Evolutionary conservation across 495 filamentous ascomycete genomes (phyloP).

Genomic region (Pyrenula massariospora): DNA sequence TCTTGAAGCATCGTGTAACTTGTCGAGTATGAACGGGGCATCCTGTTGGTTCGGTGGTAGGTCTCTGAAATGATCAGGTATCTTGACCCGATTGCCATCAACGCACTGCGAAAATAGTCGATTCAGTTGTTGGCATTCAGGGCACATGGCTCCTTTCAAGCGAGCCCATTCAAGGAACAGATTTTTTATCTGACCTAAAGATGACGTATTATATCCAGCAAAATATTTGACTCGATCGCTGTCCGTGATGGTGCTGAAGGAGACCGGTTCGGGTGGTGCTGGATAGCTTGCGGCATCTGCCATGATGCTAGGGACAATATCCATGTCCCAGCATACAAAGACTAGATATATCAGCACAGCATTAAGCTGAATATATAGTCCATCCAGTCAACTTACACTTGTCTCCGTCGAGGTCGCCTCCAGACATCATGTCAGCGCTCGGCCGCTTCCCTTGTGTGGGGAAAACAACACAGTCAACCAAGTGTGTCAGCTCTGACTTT

Average conservation of each 20-base stretch:
- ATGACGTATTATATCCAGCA: conserved; percentile 32
- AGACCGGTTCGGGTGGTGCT: conserved; percentile 28
- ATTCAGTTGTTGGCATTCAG: conserved; percentile 39
- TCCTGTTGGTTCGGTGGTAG: conserved; percentile 9
- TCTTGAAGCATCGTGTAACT: conserved; percentile 26
- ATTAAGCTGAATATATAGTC: too few relatives aligned
- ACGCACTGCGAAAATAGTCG: conserved; percentile 40
- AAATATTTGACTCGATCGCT: conserved; percentile 36
- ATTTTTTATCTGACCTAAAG: conserved; percentile 37
- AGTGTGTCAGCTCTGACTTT: conserved; percentile 24
- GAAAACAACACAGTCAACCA: conserved; percentile 42
- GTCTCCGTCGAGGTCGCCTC: conserved; percentile 41
- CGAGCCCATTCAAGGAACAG: conserved; percentile 39
- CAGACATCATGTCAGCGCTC: conserved; percentile 40
- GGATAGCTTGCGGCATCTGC: conserved; percentile 33
- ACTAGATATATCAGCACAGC: conserved; percentile 17
- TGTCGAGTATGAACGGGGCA: conserved; percentile 32
- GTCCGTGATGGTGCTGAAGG: conserved; percentile 29
- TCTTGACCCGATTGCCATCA: conserved; percentile 34
- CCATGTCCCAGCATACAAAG: conserved; percentile 39
- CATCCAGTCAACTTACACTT: conserved; percentile 27
- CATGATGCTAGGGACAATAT: conserved; percentile 30
- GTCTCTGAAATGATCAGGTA: conserved; percentile 29
- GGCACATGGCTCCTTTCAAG: conserved; percentile 27
- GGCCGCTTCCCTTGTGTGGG: conserved; percentile 31